Evolutionary conservation across 305 asterid species (phyloP).

Genomic region (Fraxinus latifolia): DNA sequence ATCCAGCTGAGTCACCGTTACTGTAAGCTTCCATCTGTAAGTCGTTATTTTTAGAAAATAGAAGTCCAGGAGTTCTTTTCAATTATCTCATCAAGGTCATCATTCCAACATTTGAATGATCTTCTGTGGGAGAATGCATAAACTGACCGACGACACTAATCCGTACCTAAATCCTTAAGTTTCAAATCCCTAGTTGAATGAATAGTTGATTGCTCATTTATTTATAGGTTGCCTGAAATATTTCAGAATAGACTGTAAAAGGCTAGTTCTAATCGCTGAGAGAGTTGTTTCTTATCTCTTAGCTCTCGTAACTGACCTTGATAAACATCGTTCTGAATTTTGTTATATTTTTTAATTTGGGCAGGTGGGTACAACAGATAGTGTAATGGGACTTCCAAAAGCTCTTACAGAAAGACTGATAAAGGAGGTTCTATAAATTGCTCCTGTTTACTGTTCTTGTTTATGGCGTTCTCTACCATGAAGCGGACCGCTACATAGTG

Average conservation of each 20-base stretch:
- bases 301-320: background rate
- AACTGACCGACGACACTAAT: background rate
- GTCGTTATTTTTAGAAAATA: background rate
- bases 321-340: background rate
- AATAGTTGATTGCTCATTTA: background rate
- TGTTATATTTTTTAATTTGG: background rate
- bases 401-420: slow-evolving; percentile 62
- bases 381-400: slow-evolving; percentile 95
- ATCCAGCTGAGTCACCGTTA: background rate
- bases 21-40: background rate
- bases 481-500: background rate
- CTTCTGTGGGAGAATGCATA: background rate
- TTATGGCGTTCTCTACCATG: background rate
- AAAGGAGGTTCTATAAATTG: slow-evolving; percentile 57
- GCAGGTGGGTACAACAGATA: slow-evolving; percentile 82
- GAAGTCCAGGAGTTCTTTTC: background rate
- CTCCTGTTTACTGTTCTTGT: background rate
- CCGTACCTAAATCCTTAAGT: background rate
- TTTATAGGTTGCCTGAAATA: background rate
- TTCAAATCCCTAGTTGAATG: background rate
- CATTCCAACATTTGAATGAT: background rate
- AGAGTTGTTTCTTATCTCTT: background rate
- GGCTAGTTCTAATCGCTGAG: background rate
- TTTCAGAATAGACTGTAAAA: background rate
- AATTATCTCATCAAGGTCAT: background rate